Base-by-base conservation (phyloP, 148 eudicot genomes). In the Suaeda aralocaspica region DNA sequence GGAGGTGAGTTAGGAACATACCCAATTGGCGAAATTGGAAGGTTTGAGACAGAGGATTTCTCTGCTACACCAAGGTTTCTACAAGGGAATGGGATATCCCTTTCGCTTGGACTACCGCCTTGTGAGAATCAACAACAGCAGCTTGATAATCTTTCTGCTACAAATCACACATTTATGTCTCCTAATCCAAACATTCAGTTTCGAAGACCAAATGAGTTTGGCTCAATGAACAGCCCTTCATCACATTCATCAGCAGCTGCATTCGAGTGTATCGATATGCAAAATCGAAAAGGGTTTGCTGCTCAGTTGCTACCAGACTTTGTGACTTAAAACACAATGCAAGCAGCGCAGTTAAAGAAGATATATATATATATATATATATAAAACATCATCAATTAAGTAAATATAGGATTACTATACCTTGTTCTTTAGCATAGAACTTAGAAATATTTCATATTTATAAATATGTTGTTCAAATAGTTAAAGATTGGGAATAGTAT, bases 301-400 rank as follows among this genome's bases (percentile, higher is more conserved):
- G 87, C 92, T 30, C 96, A 83, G 74, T 64, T 88, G 73, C 70
- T 90, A 57, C 90, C 88, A 3, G 96, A 90, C 81, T 89, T 85
- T 67, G 90, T 89, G 21, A 70, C 96, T 24, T 79, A 57, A 77
- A 53, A 14, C 22, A 36, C 4, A 36, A 36, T 8, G 8, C 4
- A 4, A 36, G 8, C 41, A 36, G 41, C 41, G 41, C 4, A 3
- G 41, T 8, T 1, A 52, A 33, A 25, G 3, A 49, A 0, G 5
- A 14, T 52, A 30, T 67, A 55, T 45, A 72, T 41, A n/a, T 51
- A 63, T 55, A 58, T 19, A 49, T 62, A 19, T 52, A 39, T 75
- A 60, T 39, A 75, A 3, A 36, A 36, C 4, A 36, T 36, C 4
- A 36, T 36, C 4, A 36, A 36, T 4, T 36, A 36, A 79, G 81